Base-by-base conservation (phyloP, 2,329 filamentous ascomycete species). In the Huntiella moniliformis region DNA sequence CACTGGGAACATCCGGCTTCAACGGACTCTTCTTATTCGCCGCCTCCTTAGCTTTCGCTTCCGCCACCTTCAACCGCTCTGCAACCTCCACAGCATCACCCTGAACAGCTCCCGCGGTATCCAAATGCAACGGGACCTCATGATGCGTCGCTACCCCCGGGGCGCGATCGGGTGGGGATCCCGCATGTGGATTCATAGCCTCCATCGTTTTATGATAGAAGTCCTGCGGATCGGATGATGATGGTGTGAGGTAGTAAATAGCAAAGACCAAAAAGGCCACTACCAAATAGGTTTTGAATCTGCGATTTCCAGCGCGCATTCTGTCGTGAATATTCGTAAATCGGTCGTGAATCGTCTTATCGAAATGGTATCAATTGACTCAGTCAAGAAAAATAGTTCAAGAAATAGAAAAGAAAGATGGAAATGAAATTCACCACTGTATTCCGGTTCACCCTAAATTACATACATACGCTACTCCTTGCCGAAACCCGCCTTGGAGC, bases 21-120 rank as follows among this genome's bases (percentile, higher is more conserved):
- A 74, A 63, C 15, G 73, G 67, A 1, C 70, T 67, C 60, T 83
- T 83, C 51, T 74, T 67, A 55, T 82, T 79, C 38, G 77, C 79
- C 39, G 69, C 67, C 50, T 77, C 74, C 62, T 81, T 82, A 28
- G 74, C 79, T 50, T 74, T 70, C 36, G 77, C 68, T 57, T 79
- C 79, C 8, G 83, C 78, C 42, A 77, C 74, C 58, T 74, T 74
- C 49, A 85, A 65, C 11, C 79, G 69, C 58, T 67, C 64, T 55
- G 60, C 67, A 52, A 65, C 47, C 12, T 38, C 45, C n/a, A 45
- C 43, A 13, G 39, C 42, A n/a, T 50, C 51, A 5, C 12, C 22
- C 4, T 33, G 18, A 65, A 63, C 53, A 76, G 77, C 48, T 76
- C 74, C 13, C 68, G 68, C 51, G 72, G 69, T 32, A 70, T 62